Base-by-base conservation (phyloP, 2,329 filamentous ascomycete species). In the Lachnellula arida region DNA sequence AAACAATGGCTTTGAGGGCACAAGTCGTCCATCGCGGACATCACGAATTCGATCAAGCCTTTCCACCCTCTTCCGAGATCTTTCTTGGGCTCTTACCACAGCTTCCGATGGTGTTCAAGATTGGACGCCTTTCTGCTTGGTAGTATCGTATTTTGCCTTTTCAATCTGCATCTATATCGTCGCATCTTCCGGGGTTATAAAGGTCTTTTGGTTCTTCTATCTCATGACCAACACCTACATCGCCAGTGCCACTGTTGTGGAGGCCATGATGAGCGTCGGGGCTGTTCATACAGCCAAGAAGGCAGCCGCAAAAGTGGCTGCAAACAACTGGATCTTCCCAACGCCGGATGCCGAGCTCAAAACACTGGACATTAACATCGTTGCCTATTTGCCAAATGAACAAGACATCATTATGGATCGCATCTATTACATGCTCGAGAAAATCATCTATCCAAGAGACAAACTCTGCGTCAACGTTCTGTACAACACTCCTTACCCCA, bases 331-430 rank as follows among this genome's bases (percentile, higher is more conserved):
- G 73, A 59, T 65, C 5, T 75, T 76, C 51, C 74, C 73, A 12
- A 75, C 74, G 9, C 64, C 71, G 11, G 70, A 75, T 53, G 63
- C 68, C 47, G 63, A 75, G 14, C 66, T 78, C 2, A 70, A 71
- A 1, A 71, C 74, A 25, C 67, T 78, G 17, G 76, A 78, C 57
- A 66, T 78, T 42, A 67, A 78, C 52, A 76, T 78, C 53, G 76
- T 78, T 2, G 76, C 76, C 14, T 78, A 78, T 59, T 68, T 78
- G n/a, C 76, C 76, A 5, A 78, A 78, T 55, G 76, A 78, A 62
- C 69, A 76, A 62, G 75, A 78, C 51, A 78, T 78, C 51, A 76
- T 78, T 60, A 70, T 76, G 63, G 75, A 76, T 48, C 73, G 76
- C 8, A 70, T 75, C 14, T 65, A 74, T 25, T 78, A 78, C 59